A percentile compares a stretch with the other conserved stretches of the same genome.
These are phyloP conservation scores for Fusarium guadeloupense DNA, from an alignment of 2,329 filamentous ascomycete genomes.

Conservation along the genomic window DNA sequence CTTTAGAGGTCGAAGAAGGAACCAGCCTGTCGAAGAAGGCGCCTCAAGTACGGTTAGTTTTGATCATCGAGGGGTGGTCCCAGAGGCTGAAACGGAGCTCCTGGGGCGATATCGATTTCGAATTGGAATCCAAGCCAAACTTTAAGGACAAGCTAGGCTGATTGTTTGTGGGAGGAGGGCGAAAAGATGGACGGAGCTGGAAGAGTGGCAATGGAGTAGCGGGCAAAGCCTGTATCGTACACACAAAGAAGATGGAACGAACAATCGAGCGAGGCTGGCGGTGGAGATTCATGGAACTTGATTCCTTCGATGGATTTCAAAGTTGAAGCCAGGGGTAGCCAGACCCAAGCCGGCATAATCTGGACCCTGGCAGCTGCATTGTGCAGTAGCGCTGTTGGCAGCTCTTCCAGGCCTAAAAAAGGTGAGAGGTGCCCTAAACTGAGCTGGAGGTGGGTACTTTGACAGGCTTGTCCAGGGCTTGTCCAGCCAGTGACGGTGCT, in stretches of 20 bases:
- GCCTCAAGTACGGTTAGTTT: constrained; percentile 23
- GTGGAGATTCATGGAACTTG: constrained; percentile 35
- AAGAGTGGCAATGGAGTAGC: constrained; percentile 4
- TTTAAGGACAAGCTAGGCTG: constrained; percentile 26
- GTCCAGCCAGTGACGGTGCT: constrained; percentile 14
- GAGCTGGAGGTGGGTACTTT: constrained; percentile 26
- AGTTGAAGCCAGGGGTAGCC: constrained; percentile 40
- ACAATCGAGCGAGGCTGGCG: constrained; percentile 33
- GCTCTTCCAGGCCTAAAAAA: constrained; percentile 16
- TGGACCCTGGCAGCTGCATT: constrained; percentile 30
- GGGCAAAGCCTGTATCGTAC: constrained; percentile 7
- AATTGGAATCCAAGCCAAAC: constrained; percentile 34
- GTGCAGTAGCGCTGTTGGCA: constrained; percentile 7
- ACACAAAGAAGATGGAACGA: constrained; percentile 25
- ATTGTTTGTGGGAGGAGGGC: constrained; percentile 9
- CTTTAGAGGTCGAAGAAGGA: constrained; percentile 15
- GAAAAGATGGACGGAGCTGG: not conserved
- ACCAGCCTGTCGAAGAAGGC: constrained; percentile 28
- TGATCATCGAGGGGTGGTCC: constrained; percentile 37
- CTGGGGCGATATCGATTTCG: constrained; percentile 26
- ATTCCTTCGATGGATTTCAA: constrained; percentile 24
- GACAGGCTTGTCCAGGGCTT: constrained; percentile 12
- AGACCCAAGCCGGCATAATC: constrained; percentile 13
- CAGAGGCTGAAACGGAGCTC: constrained; percentile 37
- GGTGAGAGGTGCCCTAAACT: constrained; percentile 31